Evolutionary conservation across 352 stramenopile genomes (phyloP), one percentile per base, ranked within the genome.

Genomic region (Phytophthora pluvialis): DNA sequence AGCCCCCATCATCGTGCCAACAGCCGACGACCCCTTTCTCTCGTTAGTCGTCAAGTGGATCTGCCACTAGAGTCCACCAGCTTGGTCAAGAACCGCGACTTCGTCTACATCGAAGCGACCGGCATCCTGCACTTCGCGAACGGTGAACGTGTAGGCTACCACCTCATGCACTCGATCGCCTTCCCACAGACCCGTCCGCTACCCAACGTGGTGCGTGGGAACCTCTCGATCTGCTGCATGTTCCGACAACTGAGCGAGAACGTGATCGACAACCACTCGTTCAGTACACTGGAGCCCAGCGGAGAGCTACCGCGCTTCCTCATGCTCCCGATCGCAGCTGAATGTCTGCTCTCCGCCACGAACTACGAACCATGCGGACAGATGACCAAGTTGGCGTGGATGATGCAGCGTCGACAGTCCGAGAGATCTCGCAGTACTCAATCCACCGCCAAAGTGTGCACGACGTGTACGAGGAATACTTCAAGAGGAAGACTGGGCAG

Each of bases 121-220:
- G 57, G 57, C 12, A 51, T 51, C 2, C 13, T 58, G 13, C 28
- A 45, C 13, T 45, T 51, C 5, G 0, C 29, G 4, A 64, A 40
- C 26, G 18, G 46, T 3, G 35, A 57, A 32, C 45, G 36, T 16
- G 36, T 87, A 9, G 77, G 80, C 13, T 89, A 75, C 67, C 75
- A 86, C 38, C 57, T 89, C 8, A 71, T 82, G 47, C 77, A 84
- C 61, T 86, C 75, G 38, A 70, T 88, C 9, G 51, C 72, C 10
- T 80, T 88, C 35, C 63, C 67, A 1, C 51, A 81, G 29, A 69
- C 72, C 1, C 61, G 54, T 3, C 16, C 57, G 15, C 67, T 81
- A 8, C 47, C 56, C 35, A 48, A 65, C 18, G 50, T 65, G 45
- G 59, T 76, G 39, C 77, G 77, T 13, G 77, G 67, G 13, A 77